Evolutionary conservation across 2,329 filamentous ascomycete species (phyloP), one percentile per base, ranked within the genome.

Genomic region (Neofusicoccum cordaticola): DNA sequence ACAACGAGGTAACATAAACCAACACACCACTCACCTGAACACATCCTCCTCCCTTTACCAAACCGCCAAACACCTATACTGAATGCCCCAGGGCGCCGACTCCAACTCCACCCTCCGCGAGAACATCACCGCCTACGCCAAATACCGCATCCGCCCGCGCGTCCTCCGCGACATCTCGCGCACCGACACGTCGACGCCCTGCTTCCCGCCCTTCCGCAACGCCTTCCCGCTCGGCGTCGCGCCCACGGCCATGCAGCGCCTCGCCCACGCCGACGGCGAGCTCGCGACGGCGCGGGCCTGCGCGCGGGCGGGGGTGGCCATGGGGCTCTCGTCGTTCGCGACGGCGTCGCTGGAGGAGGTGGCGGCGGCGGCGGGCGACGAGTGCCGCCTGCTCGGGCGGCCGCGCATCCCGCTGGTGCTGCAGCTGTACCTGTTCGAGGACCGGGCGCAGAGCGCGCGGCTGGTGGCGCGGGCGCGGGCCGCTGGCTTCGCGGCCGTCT

Each of bases 351-450:
- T 82, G 17, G 76, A 79, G 52, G 73, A 74, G 12, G 78, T 81
- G 0, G 84, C 84, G 15, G 82, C 82, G 66, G 75, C 75, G 1
- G 73, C 88, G 1, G 68, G 66, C 0, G 60, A 69, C 0, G 69
- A 74, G 27, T 56, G 52, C 52, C 4, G 6, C 17, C 19, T 6
- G 52, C n/a, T 19, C 12, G 41, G 17, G 81, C 82, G 67, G 74
- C 75, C 1, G 73, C 88, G 68, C 0, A 70, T 48, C 17, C 73
- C 74, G n/a, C 74, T 82, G 58, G 85, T 86, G 77, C 87, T 87
- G 70, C 86, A 88, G 72, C 78, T 89, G 8, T 89, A 88, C 68
- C 84, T 88, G 57, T 82, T 88, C 73, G 84, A 83, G 69, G 78
- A 86, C 66, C 78, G 85, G 0, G 65, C 71, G 11, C 83, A 84